Percentiles rank a stretch among this genome's conserved stretches.
phyloP scores from a whole-genome alignment of 2,329 filamentous ascomycete genomes.

The Trichoderma atrobrunneum region DNA sequence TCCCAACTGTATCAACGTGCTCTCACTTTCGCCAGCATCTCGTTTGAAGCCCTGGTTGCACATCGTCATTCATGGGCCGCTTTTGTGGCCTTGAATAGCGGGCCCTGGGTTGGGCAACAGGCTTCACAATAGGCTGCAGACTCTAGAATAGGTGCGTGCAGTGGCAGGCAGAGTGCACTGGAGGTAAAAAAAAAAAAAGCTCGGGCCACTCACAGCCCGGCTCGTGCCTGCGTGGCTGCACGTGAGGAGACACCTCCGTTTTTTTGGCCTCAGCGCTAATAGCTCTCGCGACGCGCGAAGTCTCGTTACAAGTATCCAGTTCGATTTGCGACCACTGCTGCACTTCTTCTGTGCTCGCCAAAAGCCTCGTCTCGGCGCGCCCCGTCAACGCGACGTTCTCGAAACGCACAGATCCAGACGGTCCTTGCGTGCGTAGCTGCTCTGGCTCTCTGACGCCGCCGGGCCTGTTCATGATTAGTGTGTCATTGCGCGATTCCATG shows the following conservation, averaged over 20 bases:
- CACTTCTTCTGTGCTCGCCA: conserved; percentile 1
- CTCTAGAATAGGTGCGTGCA: background rate
- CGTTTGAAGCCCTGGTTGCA: conserved; percentile 10
- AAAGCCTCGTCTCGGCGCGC: background rate
- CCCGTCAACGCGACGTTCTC: background rate
- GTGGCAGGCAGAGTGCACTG: background rate
- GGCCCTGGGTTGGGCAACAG: conserved; percentile 7
- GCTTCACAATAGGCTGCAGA: background rate
- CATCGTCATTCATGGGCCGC: conserved; percentile 16
- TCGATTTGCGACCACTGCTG: conserved; percentile 13
- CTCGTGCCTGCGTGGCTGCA: conserved; percentile 16
- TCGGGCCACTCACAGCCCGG: conserved; percentile 15
- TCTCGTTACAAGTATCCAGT: conserved; percentile 5
- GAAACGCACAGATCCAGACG: background rate
- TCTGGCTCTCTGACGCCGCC: background rate
- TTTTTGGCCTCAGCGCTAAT: conserved; percentile 18
- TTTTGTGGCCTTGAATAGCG: conserved; percentile 16
- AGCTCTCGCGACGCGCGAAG: conserved; percentile 19
- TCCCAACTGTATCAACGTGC: background rate
- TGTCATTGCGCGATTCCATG: conserved; percentile 20
- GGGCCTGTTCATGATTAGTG: background rate
- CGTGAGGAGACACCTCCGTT: conserved; percentile 16
- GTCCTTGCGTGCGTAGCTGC: background rate
- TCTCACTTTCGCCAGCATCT: background rate
- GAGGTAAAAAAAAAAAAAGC: background rate